Evolutionary conservation across 805 yeast genomes (phyloP).

Genomic region (Zygotorulaspora sp.): DNA sequence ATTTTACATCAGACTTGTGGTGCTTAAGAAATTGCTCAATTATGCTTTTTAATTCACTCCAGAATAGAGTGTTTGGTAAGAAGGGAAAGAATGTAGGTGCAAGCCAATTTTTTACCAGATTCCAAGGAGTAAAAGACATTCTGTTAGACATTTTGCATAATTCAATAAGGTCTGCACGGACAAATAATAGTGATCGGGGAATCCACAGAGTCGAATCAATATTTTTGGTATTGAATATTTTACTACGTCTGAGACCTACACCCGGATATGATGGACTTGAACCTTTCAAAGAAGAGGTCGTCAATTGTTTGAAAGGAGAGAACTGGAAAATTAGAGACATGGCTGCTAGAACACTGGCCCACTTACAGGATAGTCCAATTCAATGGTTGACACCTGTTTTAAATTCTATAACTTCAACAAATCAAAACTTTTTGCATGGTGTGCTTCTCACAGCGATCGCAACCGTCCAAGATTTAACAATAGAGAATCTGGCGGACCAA

Average conservation of each 20-base stretch:
- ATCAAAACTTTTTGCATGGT: constrained; percentile 58
- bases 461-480: constrained; percentile 34
- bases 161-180: constrained; percentile 23
- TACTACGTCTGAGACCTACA: constrained; percentile 63
- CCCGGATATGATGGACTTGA: constrained; percentile 49
- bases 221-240: constrained; percentile 69
- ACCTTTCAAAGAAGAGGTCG: constrained; percentile 48
- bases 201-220: constrained; percentile 49
- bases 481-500: background rate
- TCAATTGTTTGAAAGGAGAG: constrained; percentile 45
- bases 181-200: background rate
- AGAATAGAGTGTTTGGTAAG: constrained; percentile 73
- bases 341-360: constrained; percentile 67
- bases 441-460: constrained; percentile 49
- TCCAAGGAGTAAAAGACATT: constrained; percentile 46
- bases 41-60: constrained; percentile 85
- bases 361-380: constrained; percentile 39
- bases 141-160: constrained; percentile 43
- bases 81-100: constrained; percentile 46
- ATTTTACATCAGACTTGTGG: constrained; percentile 71
- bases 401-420: constrained; percentile 14
- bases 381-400: constrained; percentile 32
- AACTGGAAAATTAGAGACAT: constrained; percentile 86
- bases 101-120: constrained; percentile 65
- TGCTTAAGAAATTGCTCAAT: constrained; percentile 87